Evolutionary conservation across 192 early-diverging fungal genomes (phyloP), one percentile per base, ranked within the genome.

Genomic region (Podila clonocystis): DNA sequence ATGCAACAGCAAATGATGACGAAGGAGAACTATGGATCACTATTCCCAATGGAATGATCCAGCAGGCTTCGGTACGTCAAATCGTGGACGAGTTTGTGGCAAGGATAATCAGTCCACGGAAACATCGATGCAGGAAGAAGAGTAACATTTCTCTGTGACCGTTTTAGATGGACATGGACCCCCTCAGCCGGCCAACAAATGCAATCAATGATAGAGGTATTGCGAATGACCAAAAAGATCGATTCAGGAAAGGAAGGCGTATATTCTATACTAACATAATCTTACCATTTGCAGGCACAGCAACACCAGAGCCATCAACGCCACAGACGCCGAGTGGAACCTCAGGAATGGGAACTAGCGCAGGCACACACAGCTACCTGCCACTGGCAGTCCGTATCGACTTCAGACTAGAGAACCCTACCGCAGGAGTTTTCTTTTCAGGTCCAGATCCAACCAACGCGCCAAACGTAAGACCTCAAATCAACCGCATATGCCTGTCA

Each of bases 381-480:
- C 65, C 86, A 15, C 63, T 89, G 24, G 79, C 62, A 30, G 71
- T 91, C n/a, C 69, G 83, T 29, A 79, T 91, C 30, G 84, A 87
- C 58, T 91, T 85, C 68, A 73, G 73, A n/a, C 52, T 91, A 33
- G 86, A 85, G 22, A 63, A 84, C 45, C 89, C 89, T 19, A 67
- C 64, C 0, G 76, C 86, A 17, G 89, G 89, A 9, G 72, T 91
- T n/a, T 77, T 89, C 30, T 91, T 89, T 83, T 73, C 85, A 22
- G 84, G 85, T 65, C 85, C 86, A n/a, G 89, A 91, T 49, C 80
- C 86, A 7, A 70, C 84, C 20, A 83, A 86, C 65, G 89, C 85
- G 11, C 89, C 89, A 52, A 82, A 89, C 67, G 84, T 89, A 83
- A 68, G 82, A 26, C 2, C 13, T 24, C 17, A 12, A 15, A 22